phyloP scores from a whole-genome alignment of 2,329 filamentous ascomycete genomes.

The Aspergillus terreus region DNA sequence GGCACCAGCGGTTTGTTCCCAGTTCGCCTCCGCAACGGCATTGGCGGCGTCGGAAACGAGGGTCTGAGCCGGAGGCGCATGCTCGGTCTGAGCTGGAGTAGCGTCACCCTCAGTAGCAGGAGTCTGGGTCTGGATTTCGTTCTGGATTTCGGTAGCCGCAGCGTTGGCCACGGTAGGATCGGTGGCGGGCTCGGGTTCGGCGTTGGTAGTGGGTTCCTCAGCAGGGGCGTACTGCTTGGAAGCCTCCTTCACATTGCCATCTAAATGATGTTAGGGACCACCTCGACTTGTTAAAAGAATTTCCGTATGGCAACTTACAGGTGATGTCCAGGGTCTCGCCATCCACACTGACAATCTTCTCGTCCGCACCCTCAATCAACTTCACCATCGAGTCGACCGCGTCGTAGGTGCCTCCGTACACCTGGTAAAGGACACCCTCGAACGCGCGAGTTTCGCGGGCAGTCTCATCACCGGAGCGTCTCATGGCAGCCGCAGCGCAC shows the following conservation, averaged over 20 bases:
- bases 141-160: conserved; percentile 57
- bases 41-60: conserved; percentile 42
- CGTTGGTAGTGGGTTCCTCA: conserved; percentile 37
- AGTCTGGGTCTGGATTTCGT: conserved; percentile 35
- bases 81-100: conserved; percentile 17
- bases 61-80: conserved; percentile 35
- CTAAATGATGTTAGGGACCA: conserved; percentile 27
- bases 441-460: conserved; percentile 59
- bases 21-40: conserved; percentile 49
- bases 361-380: conserved; percentile 57
- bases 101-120: conserved; percentile 51
- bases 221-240: conserved; percentile 41
- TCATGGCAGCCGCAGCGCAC: conserved; percentile 58
- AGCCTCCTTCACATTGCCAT: conserved; percentile 50
- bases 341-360: conserved; percentile 56
- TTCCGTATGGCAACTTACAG: conserved; percentile 46
- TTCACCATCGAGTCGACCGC: conserved; percentile 59
- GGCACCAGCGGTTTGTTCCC: conserved; percentile 49
- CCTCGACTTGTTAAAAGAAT: background rate
- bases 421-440: conserved; percentile 59
- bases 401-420: conserved; percentile 60
- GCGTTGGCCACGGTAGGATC: conserved; percentile 62
- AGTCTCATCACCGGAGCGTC: conserved; percentile 56
- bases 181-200: conserved; percentile 33
- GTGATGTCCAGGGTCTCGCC: conserved; percentile 51